Conservation (phyloP, 129 eudicot species). For the Deinandra increscens region DNA sequence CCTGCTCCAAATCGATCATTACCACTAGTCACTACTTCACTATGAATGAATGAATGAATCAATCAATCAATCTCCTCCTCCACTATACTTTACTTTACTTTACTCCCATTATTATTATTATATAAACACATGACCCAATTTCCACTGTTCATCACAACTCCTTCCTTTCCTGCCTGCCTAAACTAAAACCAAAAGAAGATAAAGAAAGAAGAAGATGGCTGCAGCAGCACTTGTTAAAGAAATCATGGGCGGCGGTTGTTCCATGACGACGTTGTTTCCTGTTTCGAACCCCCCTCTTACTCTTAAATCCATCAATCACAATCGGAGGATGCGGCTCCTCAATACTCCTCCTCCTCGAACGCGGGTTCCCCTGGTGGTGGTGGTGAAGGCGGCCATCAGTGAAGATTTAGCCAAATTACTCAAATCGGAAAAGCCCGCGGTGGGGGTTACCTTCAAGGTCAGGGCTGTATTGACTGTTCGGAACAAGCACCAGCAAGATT, state of each 20-base stretch:
- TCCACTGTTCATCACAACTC: too few relatives aligned
- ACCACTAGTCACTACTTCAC: too few relatives aligned
- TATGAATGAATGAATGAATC: too few relatives aligned
- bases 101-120: too few relatives aligned
- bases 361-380: conserved; percentile 25
- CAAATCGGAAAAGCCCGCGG: conserved; percentile 44
- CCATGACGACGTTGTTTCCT: conserved; percentile 42
- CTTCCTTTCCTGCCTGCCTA: too few relatives aligned
- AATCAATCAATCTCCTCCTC: too few relatives aligned
- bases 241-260: conserved; percentile 64
- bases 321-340: not conserved
- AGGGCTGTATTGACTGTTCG: conserved; percentile 78
- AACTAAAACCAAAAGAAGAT: too few relatives aligned
- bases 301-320: conserved; percentile 15
- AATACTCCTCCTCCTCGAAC: conserved; percentile 23
- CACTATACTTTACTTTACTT: too few relatives aligned
- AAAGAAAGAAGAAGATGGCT: conserved; percentile 37
- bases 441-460: conserved; percentile 58
- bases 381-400: conserved; percentile 54
- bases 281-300: conserved; percentile 27
- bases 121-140: too few relatives aligned
- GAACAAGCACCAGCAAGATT: conserved; percentile 71
- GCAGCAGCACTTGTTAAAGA: conserved; percentile 58
- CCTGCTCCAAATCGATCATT: too few relatives aligned
- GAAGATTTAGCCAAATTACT: conserved; percentile 44